Evolutionary conservation across 2,329 filamentous ascomycete genomes (phyloP).

Genomic region (Metarhizium brunneum): DNA sequence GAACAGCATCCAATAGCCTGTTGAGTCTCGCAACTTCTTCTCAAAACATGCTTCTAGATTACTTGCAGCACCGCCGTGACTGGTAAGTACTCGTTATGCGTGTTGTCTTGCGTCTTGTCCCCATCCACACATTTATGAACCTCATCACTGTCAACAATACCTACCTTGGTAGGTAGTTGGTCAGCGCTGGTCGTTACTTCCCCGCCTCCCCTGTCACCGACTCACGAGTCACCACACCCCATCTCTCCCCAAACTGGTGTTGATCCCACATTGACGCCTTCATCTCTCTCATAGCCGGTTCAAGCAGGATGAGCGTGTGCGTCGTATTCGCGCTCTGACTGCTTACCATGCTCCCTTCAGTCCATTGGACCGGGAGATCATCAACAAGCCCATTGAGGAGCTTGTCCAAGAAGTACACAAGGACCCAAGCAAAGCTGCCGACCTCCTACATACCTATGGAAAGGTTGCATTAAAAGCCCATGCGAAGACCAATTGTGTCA

Average conservation of each 20-base stretch:
- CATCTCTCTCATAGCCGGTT: conserved; percentile 43
- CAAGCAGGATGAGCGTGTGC: conserved; percentile 69
- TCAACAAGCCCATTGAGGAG: conserved; percentile 65
- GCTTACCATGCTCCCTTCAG: conserved; percentile 60
- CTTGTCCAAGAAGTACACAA: conserved; percentile 71
- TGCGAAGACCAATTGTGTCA: conserved; percentile 79
- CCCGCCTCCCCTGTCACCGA: neutral
- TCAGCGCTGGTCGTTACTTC: neutral
- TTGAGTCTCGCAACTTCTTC: neutral
- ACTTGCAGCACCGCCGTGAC: conserved; percentile 61
- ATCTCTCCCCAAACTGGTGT: neutral
- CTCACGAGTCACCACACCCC: neutral
- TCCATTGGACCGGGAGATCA: conserved; percentile 52
- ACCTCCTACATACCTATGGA: conserved; percentile 76
- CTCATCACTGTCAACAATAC: neutral
- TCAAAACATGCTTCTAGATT: conserved; percentile 37
- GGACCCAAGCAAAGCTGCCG: conserved; percentile 53
- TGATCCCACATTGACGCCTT: conserved; percentile 17
- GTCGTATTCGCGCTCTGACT: conserved; percentile 58
- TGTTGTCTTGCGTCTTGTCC: neutral
- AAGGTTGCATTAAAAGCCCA: conserved; percentile 81
- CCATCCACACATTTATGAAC: too few species aligned
- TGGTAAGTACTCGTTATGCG: conserved; percentile 38
- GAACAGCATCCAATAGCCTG: neutral
- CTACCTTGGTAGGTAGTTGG: neutral